Base-by-base conservation (phyloP, 148 eudicot species). In the Vaccinium corymbosum region DNA sequence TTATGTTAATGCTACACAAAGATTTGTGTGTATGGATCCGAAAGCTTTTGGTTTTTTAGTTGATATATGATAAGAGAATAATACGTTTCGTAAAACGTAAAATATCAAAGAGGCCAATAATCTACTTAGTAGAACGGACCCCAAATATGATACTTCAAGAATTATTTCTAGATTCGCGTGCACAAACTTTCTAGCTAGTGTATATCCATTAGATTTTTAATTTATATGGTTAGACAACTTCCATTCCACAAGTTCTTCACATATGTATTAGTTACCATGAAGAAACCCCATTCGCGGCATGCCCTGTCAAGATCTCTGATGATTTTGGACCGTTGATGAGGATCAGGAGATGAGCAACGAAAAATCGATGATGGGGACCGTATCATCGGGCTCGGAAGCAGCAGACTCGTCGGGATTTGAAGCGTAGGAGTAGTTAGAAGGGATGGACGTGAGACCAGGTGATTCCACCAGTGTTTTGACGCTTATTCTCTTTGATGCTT, bases 231-330 rank as follows among this genome's bases (percentile, higher is more conserved):
- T 68, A 68, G 35, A 29, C 38, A 71, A 0, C 9, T 14, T 71
- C 19, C 9, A 32, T 10, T 27, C 11, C 10, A 68, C 16, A 27
- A 22, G 25, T 27, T 13, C 16, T 25, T 25, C 5, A 1, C 22
- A 11, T 27, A 66, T 12, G 12, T 12, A 15, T 88, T 10, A 88
- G 86, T 25, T 66, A 66, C 88, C 85, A 83, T 83, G 83, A 86
- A 86, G 78, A 83, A 83, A 52, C 88, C 88, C 88, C 88, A 86
- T 6, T 83, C 76, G 17, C n/a, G 80, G 27, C 88, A 86, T 0
- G 88, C 88, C 6, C 38, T 51, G 74, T 75, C 83, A 2, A 86
- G 83, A 32, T 86, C 81, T 3, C 20, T 66, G 78, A 86, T 59
- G 9, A 19, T 38, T 79, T 79, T 62, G 61, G 85, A 86, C 56